Conservation (phyloP, 345 rosid genomes). For the Excoecaria cochinchinensis region DNA sequence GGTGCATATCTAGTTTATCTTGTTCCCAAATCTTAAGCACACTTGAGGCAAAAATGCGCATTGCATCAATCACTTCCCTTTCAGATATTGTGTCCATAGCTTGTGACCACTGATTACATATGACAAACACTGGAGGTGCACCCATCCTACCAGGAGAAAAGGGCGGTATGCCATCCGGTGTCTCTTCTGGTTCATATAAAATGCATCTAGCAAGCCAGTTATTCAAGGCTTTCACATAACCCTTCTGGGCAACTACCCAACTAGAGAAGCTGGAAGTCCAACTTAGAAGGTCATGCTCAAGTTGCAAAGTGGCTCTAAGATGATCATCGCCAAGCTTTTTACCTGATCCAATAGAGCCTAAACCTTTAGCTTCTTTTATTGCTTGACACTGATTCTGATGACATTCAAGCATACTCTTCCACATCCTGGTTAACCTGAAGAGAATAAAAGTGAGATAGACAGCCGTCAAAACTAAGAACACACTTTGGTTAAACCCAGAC, state of each 20-base stretch:
- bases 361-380: constrained; percentile 62
- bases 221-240: constrained; percentile 70
- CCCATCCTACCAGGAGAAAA: constrained; percentile 95
- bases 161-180: constrained; percentile 79
- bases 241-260: constrained; percentile 84
- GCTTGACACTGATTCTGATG: constrained; percentile 75
- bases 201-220: constrained; percentile 85
- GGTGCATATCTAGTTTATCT: constrained; percentile 55
- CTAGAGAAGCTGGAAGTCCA: constrained; percentile 71
- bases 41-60: constrained; percentile 58
- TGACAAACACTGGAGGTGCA: constrained; percentile 88
- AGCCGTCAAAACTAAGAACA: constrained; percentile 9
- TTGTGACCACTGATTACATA: constrained; percentile 96
- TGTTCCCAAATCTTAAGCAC: constrained; percentile 84
- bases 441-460: constrained; percentile 17
- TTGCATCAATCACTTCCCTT: constrained; percentile 75
- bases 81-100: constrained; percentile 75
- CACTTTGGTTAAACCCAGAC: not conserved
- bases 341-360: constrained; percentile 60
- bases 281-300: constrained; percentile 72
- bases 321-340: constrained; percentile 62
- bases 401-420: constrained; percentile 90
- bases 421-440: constrained; percentile 84
- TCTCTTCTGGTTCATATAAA: constrained; percentile 84
- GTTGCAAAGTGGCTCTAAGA: constrained; percentile 63